Evolutionary conservation across 208 protist species (phyloP), one percentile per base, ranked within the genome.

Genomic region (Porcisia hertigi): DNA sequence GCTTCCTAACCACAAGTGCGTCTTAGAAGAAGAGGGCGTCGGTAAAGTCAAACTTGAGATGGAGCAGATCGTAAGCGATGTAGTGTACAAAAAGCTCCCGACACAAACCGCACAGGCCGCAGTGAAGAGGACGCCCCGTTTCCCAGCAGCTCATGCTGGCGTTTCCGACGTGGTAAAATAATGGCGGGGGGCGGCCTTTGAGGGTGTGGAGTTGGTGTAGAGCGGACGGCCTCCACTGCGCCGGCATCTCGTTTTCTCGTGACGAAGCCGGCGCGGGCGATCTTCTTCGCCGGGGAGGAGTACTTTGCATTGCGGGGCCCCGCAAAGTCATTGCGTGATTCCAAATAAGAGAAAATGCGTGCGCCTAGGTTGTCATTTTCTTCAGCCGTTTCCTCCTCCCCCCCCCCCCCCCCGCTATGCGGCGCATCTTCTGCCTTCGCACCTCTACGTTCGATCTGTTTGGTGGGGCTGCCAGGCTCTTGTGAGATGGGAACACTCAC

Each of bases 231-330:
- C 25, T 25, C 36, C 41, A 67, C 63, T 34, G 63, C 23, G 30
- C 25, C 47, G 66, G n/a, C n/a, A 16, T 62, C 66, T 23, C 60
- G 25, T 52, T 74, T 74, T 52, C 41, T 23, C 9, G 47, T 23
- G 11, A 79, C 52, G 36, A 67, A 59, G 30, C 67, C 66, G 11
- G 52, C 39, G 18, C 41, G 64, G 41, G 57, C 66, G 9, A 55
- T 79, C 36, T 74, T 74, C 30, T 52, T 5, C 39, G 30, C 1
- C 20, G 71, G 66, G n/a, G 62, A 70, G 12, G 30, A 41, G 30
- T 20, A 30, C 20, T 43, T 76, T 52, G 60, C 30, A 20, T 53
- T 47, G 6, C 69, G 69, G 25, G 66, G 63, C 52, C 0, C 55
- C 8, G 53, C 9, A 5, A 45, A 43, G 30, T n/a, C 63, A 9